Percentiles rank a stretch among this genome's conserved stretches.
phyloP scores from a whole-genome alignment of 495 filamentous ascomycete species.

The Saxophila tyrrhenica region DNA sequence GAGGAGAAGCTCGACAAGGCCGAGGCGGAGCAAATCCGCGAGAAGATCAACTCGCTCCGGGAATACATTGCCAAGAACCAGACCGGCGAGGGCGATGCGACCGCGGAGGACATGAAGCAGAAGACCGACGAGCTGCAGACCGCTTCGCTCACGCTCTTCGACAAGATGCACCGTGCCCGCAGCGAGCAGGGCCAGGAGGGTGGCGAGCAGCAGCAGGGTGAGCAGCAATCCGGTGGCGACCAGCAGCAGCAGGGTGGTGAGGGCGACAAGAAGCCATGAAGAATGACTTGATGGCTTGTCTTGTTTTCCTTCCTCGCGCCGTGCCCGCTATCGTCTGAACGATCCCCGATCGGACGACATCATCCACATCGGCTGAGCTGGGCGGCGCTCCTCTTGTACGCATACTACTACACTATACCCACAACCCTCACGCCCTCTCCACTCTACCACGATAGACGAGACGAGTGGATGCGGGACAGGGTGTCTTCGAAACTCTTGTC shows the following conservation, averaged over 20 bases:
- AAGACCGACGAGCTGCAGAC: constrained; percentile 97
- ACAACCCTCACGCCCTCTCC: not conserved
- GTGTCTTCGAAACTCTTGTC: not conserved
- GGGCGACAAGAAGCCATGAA: constrained; percentile 79
- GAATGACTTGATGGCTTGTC: not conserved
- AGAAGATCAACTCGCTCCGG: constrained; percentile 83
- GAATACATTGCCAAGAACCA: constrained; percentile 93
- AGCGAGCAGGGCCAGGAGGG: constrained; percentile 45
- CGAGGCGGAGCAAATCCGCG: constrained; percentile 79
- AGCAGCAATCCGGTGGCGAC: constrained; percentile 19
- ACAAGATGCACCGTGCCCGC: constrained; percentile 99
- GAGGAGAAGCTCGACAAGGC: constrained; percentile 93
- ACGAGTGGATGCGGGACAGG: not conserved
- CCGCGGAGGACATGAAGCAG: constrained; percentile 85
- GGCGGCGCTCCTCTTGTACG: constrained; percentile 4
- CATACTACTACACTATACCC: constrained; percentile 1
- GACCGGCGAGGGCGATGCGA: constrained; percentile 74
- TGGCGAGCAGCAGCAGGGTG: constrained; percentile 21
- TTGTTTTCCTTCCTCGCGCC: not conserved
- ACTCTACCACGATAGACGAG: not conserved
- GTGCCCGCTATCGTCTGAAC: not conserved
- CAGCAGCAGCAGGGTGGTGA: constrained; percentile 40
- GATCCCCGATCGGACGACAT: not conserved
- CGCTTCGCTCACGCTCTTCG: constrained; percentile 90
- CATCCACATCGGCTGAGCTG: not conserved